Evolutionary conservation across 257 asterid genomes (phyloP).

Genomic region (Solanum habrochaites): DNA sequence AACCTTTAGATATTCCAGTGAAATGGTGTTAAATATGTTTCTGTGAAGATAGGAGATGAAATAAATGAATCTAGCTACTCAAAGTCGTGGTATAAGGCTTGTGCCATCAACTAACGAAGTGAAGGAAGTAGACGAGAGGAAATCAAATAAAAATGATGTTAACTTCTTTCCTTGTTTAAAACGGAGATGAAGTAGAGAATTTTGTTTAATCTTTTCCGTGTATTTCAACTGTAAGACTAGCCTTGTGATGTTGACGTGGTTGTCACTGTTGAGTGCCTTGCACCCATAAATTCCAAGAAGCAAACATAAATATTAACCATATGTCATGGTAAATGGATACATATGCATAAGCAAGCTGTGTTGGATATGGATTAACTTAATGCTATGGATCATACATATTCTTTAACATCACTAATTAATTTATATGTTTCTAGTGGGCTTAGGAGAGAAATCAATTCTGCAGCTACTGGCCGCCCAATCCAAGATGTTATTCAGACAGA

Average conservation of each 20-base stretch:
- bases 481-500: slow-evolving; percentile 99
- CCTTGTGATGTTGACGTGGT: neutral
- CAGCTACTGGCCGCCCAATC: slow-evolving; percentile 97
- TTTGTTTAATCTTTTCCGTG: neutral
- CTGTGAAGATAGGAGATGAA: neutral
- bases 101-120: neutral
- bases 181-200: neutral
- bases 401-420: neutral
- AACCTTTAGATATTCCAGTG: neutral
- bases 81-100: neutral
- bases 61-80: neutral
- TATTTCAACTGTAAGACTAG: neutral
- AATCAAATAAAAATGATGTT: neutral
- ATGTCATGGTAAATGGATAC: neutral
- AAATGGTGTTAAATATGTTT: neutral
- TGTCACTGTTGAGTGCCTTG: neutral
- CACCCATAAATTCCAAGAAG: neutral
- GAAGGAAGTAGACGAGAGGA: neutral
- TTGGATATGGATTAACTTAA: neutral
- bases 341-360: neutral
- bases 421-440: slow-evolving; percentile 53
- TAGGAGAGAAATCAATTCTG: slow-evolving; percentile 93
- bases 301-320: neutral
- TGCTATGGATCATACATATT: neutral
- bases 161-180: neutral